Base-by-base conservation (phyloP, 1,284 basidiomycete genomes). In the Marasmius fiardii region DNA sequence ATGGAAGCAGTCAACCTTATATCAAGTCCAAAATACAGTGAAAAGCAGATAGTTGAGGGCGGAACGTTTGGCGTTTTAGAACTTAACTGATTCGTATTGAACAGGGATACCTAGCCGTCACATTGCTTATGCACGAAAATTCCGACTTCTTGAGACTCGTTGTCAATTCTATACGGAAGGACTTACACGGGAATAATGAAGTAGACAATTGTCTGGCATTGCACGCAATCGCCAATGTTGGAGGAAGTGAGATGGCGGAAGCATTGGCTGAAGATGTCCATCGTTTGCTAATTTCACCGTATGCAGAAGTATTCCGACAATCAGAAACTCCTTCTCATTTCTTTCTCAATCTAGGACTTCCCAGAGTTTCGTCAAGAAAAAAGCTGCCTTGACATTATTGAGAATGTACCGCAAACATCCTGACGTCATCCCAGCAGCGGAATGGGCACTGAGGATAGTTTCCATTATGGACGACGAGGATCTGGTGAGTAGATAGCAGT, bases 1-100 rank as follows among this genome's bases (percentile, higher is more conserved):
- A 97, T 99, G 95, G 96, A 99, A 68, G 96, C 97, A 12, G 92
- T 99, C 64, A 98, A 99, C 71, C 82, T 99, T 62, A 98, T 99
- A 64, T 91, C 95, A 37, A 95, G 93, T 68, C 76, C 85, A 45
- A 98, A 97, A 68, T 99, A 99, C 71, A 95, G 92, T 65, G 97
- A 99, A 76, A 99, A 99, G 75, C 97, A 99, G 74, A 99, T 99
- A 63, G 96, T 96, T 68, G 65, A 92, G 72, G 26, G 31, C 24
- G 31, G 28, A 33, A 34, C 21, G 23, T 18, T 31, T 20, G 39
- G 23, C 41, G 26, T 55, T 7, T 57, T 45, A 52, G 43, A 51
- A 52, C 59, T 65, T 60, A 56, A 48, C 41, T 50, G 53, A 44
- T 11, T 43, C 43, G 43, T 6, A 59, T 18, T 54, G 21, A 21